Conservation (phyloP, 192 early-diverging fungal genomes). For the Piromyces finnis region DNA sequence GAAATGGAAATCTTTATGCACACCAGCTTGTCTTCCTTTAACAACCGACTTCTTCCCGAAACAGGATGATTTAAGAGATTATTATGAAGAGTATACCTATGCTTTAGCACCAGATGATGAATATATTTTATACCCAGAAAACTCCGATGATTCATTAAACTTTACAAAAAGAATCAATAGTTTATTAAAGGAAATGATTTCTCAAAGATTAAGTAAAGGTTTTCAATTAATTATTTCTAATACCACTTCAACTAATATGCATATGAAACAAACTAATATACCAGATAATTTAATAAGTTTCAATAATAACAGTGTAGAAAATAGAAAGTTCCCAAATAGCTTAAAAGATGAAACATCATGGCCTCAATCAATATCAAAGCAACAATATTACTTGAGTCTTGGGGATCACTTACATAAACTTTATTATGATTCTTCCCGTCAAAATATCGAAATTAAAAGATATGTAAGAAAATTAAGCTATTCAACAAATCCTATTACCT, state of each 20-base stretch:
- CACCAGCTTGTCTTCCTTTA: conserved; percentile 83
- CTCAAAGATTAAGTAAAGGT: conserved; percentile 78
- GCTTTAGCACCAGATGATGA: conserved; percentile 37
- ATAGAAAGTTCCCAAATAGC: background rate
- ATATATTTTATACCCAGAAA: conserved; percentile 7
- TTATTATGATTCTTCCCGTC: conserved; percentile 39
- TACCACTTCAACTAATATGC: conserved; percentile 1
- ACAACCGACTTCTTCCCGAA: conserved; percentile 73
- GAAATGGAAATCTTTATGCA: conserved; percentile 79
- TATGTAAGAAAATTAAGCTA: conserved; percentile 56
- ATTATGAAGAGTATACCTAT: conserved; percentile 66
- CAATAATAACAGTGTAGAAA: background rate
- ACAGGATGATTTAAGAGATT: conserved; percentile 36
- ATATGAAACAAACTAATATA: background rate
- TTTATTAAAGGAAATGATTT: conserved; percentile 66
- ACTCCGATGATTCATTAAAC: background rate
- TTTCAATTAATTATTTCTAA: conserved; percentile 63
- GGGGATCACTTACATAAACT: conserved; percentile 80
- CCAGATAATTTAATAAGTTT: background rate
- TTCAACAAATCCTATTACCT: conserved; percentile 30
- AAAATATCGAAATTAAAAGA: conserved; percentile 72
- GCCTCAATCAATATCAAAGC: background rate
- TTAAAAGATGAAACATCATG: background rate
- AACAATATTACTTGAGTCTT: conserved; percentile 58
- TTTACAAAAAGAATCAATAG: conserved; percentile 12